Base-by-base conservation (phyloP, 176 grass and related monocot genomes). In the Oropetium thomaeum region DNA sequence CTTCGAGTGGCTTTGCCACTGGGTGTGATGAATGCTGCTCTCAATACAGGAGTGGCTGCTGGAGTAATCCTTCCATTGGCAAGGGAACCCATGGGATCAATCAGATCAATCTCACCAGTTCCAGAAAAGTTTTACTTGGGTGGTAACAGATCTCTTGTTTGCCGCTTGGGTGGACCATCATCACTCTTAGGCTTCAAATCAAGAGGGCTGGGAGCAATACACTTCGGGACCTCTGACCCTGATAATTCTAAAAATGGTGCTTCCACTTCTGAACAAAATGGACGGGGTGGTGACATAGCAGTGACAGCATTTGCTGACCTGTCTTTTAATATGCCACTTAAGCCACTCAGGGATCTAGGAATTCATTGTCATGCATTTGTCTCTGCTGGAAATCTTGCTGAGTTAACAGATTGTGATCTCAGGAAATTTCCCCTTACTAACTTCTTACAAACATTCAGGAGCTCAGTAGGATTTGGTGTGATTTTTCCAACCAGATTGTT, bases 261-360 rank as follows among this genome's bases (percentile, higher is more conserved):
- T 30, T 52, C 64, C 44, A 33, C 35, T 63, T 82, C 69, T 30
- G 39, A 82, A 47, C 41, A 74, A 52, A 85, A 89, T 89, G 74
- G 62, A 4, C 17, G 40, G 26, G 91, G 84, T 51, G 81, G 91
- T 79, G 82, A 92, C 73, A 61, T 94, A 59, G 89, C 89, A 16
- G 58, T 94, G 62, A 92, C 84, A 30, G 86, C 88, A 23, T 98
- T 94, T 69, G 89, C 89, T 19, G 91, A 98, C 83, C 62, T 98
- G 7, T 92, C 91, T 30, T 97, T 93, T 83, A 91, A 97, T 91
- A 76, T 93, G 58, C 95, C 95, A 43, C 48, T 93, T 62, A 93
- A 81, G 66, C 33, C 82, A 0, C 90, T 93, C 54, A 93, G 75
- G 88, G 88, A 91, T 3, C 53, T 90, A 22, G 95, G 88, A 67